These are phyloP conservation scores for Solanum raphanifolium DNA, from an alignment of 257 asterid genomes.

Conservation along the genomic window DNA sequence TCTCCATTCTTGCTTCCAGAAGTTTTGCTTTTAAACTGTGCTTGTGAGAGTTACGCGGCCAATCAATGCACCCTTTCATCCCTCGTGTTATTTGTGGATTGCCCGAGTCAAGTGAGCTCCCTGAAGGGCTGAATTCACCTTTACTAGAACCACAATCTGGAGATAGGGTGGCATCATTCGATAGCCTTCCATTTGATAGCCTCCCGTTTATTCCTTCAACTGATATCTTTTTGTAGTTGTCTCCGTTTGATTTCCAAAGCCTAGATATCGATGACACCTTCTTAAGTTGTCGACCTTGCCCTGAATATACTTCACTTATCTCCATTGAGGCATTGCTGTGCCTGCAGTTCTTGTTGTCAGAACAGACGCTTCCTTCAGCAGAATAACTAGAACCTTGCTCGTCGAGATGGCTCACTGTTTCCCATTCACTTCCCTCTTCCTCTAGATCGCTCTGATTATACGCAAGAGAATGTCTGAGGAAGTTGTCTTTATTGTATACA, in stretches of 20 bases:
- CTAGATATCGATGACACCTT: conserved; percentile 43
- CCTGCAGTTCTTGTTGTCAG: conserved; percentile 18
- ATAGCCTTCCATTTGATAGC: conserved; percentile 34
- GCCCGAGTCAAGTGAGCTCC: conserved; percentile 58
- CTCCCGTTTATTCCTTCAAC: conserved; percentile 29
- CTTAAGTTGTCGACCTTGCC: conserved; percentile 26
- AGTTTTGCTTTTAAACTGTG: conserved; percentile 64
- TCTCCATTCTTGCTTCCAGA: conserved; percentile 75
- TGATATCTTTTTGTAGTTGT: conserved; percentile 34
- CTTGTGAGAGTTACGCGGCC: conserved; percentile 64
- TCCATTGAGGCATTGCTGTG: conserved; percentile 29
- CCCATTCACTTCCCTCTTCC: conserved; percentile 69
- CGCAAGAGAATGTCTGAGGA: conserved; percentile 15
- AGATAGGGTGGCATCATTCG: conserved; percentile 31
- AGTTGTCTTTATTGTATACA: conserved; percentile 16
- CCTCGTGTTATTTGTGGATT: conserved; percentile 57
- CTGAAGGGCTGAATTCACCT: conserved; percentile 43
- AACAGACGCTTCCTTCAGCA: conserved; percentile 43
- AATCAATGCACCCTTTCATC: conserved; percentile 83
- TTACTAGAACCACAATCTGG: conserved; percentile 37
- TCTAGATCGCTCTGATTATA: conserved; percentile 36
- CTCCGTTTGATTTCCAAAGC: conserved; percentile 58
- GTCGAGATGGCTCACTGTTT: conserved; percentile 59
- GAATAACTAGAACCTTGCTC: conserved; percentile 56
- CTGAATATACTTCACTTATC: conserved; percentile 28